phyloP scores from a whole-genome alignment of 2,329 filamentous ascomycete species.

The Paradendryphiella salina region DNA sequence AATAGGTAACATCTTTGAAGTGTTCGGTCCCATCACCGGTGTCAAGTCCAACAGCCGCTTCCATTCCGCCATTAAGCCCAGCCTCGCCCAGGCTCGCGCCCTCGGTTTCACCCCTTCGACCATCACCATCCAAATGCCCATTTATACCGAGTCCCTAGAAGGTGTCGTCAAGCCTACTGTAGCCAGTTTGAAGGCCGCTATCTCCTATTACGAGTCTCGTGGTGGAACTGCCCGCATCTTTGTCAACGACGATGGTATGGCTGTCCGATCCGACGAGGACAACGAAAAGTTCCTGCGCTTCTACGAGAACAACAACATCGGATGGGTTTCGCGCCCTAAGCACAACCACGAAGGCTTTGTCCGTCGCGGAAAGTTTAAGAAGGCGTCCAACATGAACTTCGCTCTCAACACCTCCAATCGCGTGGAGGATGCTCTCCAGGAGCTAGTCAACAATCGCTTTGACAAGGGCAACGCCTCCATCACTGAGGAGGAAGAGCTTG shows the following conservation, averaged over 20 bases:
- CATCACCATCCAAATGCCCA: conserved; percentile 75
- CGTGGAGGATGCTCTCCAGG: conserved; percentile 64
- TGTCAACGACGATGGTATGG: conserved; percentile 69
- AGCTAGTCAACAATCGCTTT: conserved; percentile 49
- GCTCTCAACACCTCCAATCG: conserved; percentile 63
- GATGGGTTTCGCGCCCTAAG: conserved; percentile 53
- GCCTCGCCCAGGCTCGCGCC: conserved; percentile 53
- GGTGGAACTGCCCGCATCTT: conserved; percentile 69
- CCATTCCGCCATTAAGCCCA: conserved; percentile 64
- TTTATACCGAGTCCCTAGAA: conserved; percentile 79
- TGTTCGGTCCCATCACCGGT: conserved; percentile 75
- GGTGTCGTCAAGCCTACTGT: conserved; percentile 76
- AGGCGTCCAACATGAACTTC: conserved; percentile 73
- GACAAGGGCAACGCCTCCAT: conserved; percentile 25
- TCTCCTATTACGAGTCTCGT: conserved; percentile 53
- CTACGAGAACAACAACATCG: conserved; percentile 54
- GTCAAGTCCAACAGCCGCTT: conserved; percentile 76
- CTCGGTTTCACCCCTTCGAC: conserved; percentile 65
- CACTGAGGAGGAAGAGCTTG: conserved; percentile 43
- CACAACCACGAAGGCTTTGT: conserved; percentile 40
- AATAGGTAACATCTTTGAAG: conserved; percentile 48
- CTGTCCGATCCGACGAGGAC: conserved; percentile 56
- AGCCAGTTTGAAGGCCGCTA: conserved; percentile 70
- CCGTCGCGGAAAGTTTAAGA: conserved; percentile 37
- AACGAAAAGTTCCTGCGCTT: conserved; percentile 49